Evolutionary conservation across 1,139 yeast species (phyloP), one percentile per base, ranked within the genome.

Genomic region (Diutina ranongensis): DNA sequence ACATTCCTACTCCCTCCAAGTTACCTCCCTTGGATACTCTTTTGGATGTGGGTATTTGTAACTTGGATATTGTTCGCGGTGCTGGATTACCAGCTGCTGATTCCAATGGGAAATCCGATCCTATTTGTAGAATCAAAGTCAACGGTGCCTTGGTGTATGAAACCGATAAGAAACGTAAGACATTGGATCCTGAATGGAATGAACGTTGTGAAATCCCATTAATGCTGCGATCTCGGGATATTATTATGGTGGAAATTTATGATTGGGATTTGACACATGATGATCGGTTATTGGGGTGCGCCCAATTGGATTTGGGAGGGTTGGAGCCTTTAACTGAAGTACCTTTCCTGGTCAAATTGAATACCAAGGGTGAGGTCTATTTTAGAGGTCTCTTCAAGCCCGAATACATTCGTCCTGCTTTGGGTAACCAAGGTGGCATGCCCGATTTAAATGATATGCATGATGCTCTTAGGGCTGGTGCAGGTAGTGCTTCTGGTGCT

Each of bases 181-280:
- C 84, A 0, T 65, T 83, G 53, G 68, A 74, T 47, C 94, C 94
- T 28, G 66, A 67, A 4, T 83, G 87, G 85, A 79, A 82, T 57
- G 89, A 82, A 54, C 57, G 64, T 3, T 64, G 71, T 19, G 71
- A 68, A n/a, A 61, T 83, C 55, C 79, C 83, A 15, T 61, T 83
- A 50, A 67, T 74, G 28, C 81, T 92, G 0, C 76, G 86, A 60
- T 65, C 78, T 1, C 74, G 83, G 58, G 69, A 74, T 45, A 54
- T 65, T 21, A 56, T 81, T 27, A 50, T 62, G 40, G 54, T 80
- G 38, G 73, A 72, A 46, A 76, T 80, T 13, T 76, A 64, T 55
- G 94, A 83, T 60, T 83, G 92, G 92, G 92, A 83, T 61, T 71
- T 80, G 55, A 74, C 87, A 27, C 88, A 84, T 51, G 74, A 71